phyloP scores from a whole-genome alignment of 2,329 filamentous ascomycete species.

The Calonectria montana region DNA sequence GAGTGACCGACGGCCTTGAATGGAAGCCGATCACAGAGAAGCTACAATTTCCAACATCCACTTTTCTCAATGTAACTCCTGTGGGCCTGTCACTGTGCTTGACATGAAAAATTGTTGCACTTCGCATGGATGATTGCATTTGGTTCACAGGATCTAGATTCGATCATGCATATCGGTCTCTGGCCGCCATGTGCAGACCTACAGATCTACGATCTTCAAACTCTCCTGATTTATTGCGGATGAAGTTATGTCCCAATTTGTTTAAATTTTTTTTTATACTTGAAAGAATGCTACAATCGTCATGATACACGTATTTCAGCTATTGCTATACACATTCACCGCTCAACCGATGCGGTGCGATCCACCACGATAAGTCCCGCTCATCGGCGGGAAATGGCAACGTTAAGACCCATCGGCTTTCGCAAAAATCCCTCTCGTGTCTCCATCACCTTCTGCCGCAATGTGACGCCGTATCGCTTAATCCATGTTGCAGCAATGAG shows the following conservation, averaged over 20 bases:
- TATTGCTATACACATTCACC: neutral
- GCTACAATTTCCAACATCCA: neutral
- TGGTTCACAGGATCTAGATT: neutral
- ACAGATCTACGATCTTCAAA: neutral
- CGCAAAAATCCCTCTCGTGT: constrained; percentile 84
- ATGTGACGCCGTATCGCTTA: constrained; percentile 60
- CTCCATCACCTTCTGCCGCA: constrained; percentile 73
- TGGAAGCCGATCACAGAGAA: neutral
- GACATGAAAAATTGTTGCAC: neutral
- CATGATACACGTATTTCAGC: neutral
- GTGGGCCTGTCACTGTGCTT: neutral
- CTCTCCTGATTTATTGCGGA: neutral
- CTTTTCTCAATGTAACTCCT: neutral
- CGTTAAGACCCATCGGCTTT: constrained; percentile 77
- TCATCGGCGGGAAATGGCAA: constrained; percentile 34
- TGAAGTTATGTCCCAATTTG: neutral
- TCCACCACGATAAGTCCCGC: neutral
- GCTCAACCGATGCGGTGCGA: neutral
- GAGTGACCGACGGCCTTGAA: neutral
- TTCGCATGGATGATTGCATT: neutral
- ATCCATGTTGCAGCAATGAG: constrained; percentile 78
- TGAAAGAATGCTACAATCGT: neutral
- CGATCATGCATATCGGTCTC: neutral
- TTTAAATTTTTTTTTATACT: neutral
- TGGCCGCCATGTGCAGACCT: neutral